Conservation (phyloP, 202 grass and related monocot genomes). For the Hordeum pubiflorum region DNA sequence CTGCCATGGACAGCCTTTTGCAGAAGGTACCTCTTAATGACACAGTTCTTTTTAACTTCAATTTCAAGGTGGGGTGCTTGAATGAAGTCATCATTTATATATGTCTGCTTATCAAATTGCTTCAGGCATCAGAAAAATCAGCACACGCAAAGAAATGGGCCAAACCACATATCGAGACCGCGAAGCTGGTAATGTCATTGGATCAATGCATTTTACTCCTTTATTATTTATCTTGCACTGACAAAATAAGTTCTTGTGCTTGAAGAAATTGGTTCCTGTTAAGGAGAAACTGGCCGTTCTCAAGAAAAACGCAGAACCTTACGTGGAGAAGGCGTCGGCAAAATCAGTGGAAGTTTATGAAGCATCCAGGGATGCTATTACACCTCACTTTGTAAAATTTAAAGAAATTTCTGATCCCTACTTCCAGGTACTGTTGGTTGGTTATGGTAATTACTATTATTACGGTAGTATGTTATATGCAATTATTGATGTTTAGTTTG, state of each 20-base stretch:
- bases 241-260: slow-evolving; percentile 5
- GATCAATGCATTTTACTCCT: background rate
- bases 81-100: background rate
- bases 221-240: slow-evolving; percentile 13
- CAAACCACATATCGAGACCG: slow-evolving; percentile 68
- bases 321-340: slow-evolving; percentile 43
- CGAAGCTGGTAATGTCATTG: slow-evolving; percentile 47
- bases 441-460: slow-evolving; percentile 15
- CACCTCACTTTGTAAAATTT: slow-evolving; percentile 50
- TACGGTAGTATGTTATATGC: slow-evolving; percentile 9
- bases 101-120: slow-evolving; percentile 18
- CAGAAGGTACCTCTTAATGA: slow-evolving; percentile 48
- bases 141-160: slow-evolving; percentile 69
- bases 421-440: slow-evolving; percentile 51
- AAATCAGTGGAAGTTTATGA: slow-evolving; percentile 69
- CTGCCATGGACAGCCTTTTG: slow-evolving; percentile 41
- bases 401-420: slow-evolving; percentile 66
- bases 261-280: slow-evolving; percentile 81
- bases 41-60: background rate
- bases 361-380: slow-evolving; percentile 44
- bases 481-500: background rate
- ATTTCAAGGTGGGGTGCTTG: slow-evolving; percentile 5
- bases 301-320: slow-evolving; percentile 60
- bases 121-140: slow-evolving; percentile 77
- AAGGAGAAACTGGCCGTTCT: slow-evolving; percentile 66